phyloP scores from a whole-genome alignment of 177 flowering plant species.

The Tripterygium wilfordii region DNA sequence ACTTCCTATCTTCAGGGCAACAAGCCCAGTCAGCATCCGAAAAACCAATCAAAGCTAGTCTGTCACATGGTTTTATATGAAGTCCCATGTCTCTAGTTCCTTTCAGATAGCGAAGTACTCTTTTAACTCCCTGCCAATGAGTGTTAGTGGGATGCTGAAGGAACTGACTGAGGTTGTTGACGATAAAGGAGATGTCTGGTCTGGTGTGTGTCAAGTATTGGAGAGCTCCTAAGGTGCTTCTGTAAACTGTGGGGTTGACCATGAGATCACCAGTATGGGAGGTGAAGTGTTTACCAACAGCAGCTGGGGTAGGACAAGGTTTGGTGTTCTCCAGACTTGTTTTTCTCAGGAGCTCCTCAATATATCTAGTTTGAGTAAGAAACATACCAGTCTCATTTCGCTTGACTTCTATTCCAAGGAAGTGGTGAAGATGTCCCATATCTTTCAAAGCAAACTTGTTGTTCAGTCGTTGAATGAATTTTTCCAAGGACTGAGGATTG shows the following conservation, averaged over 20 bases:
- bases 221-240: no score
- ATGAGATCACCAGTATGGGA: background rate
- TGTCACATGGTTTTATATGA: no score
- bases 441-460: background rate
- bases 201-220: background rate
- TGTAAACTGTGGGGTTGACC: background rate
- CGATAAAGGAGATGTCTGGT: background rate
- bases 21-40: conserved; percentile 1
- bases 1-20: background rate
- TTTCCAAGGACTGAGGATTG: background rate
- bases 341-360: background rate
- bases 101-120: background rate
- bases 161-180: background rate
- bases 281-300: background rate
- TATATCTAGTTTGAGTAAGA: background rate
- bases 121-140: background rate
- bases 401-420: conserved; percentile 3
- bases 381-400: no score
- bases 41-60: background rate
- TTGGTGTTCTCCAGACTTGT: background rate
- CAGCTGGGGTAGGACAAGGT: background rate
- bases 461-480: background rate
- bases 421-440: background rate
- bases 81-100: background rate
- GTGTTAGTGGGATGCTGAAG: background rate